Evolutionary conservation across 805 yeast species (phyloP), one percentile per base, ranked within the genome.

Genomic region (Nakazawaea populi): DNA sequence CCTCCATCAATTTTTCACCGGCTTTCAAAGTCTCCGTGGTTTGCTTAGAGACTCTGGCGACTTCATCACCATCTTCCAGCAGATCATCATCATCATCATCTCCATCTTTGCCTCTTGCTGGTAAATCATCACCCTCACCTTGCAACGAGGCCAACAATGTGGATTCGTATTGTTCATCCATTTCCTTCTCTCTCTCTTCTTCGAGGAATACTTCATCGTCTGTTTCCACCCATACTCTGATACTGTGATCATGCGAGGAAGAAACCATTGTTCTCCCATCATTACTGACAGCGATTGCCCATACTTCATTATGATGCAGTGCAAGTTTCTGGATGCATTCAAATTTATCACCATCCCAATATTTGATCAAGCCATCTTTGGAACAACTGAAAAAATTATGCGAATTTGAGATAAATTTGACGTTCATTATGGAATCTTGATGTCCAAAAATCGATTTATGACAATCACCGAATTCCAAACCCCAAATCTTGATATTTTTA

Each of bases 291-390:
- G 91, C 85, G 46, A 94, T 65, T 39, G 89, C 79, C 99, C 98
- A 94, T 28, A 94, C 95, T 69, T 94, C 98, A 52, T 89, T 79
- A 53, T 89, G 96, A 65, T 94, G 98, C 5, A 86, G 91, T 4
- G 81, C 76, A 34, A 94, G 73, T 60, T 86, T 88, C 67, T 94
- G 98, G 55, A 94, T 82, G 66, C 92, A 87, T 59, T 89, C 97
- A 66, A 94, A 94, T 68, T 94, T 94, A 60, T 88, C 95, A 57
- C 98, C 99, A 67, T 94, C 99, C 99, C 99, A 94, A 67, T 89
- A 90, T 68, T 94, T 94, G 51, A 94, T 79, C 53, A 85, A 68
- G 11, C 87, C 90, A 68, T 94, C 99, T 63, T 94, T 94, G 35
- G 92, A 85, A 52, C 89, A 83, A 51, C 96, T 85, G 70, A 94